Evolutionary conservation across 1,284 basidiomycete genomes (phyloP).

Genomic region (Anthracocystis setariae): DNA sequence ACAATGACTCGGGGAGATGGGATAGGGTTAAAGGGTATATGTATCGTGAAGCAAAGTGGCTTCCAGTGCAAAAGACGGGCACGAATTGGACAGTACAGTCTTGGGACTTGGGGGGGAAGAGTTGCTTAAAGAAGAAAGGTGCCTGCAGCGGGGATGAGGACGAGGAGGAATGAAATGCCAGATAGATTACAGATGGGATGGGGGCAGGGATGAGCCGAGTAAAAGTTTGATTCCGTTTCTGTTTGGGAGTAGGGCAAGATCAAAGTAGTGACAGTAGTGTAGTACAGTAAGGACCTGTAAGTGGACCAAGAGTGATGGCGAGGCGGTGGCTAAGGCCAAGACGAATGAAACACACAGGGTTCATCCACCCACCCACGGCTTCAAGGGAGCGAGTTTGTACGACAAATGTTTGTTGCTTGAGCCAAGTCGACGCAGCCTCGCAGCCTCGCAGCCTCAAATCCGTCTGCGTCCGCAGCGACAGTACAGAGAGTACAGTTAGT

Average conservation of each 20-base stretch:
- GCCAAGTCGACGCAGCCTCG: not conserved
- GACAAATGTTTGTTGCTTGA: not conserved
- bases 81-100: not conserved
- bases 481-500: not conserved
- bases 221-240: not conserved
- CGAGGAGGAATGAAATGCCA: conserved; percentile 30
- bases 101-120: not conserved
- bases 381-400: too few relatives aligned
- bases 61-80: not conserved
- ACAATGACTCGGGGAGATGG: not conserved
- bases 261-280: too few relatives aligned
- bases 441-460: not conserved
- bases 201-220: not conserved
- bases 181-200: conserved; percentile 21
- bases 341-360: too few relatives aligned
- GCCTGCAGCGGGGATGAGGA: conserved; percentile 10
- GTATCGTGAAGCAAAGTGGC: not conserved
- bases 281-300: too few relatives aligned
- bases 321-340: too few relatives aligned
- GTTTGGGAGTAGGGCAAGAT: too few relatives aligned
- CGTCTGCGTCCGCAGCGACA: not conserved
- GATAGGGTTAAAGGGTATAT: not conserved
- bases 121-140: conserved; percentile 2
- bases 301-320: too few relatives aligned
- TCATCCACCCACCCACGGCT: too few relatives aligned